Conservation (phyloP, 805 yeast species). For the Starmerella floris region DNA sequence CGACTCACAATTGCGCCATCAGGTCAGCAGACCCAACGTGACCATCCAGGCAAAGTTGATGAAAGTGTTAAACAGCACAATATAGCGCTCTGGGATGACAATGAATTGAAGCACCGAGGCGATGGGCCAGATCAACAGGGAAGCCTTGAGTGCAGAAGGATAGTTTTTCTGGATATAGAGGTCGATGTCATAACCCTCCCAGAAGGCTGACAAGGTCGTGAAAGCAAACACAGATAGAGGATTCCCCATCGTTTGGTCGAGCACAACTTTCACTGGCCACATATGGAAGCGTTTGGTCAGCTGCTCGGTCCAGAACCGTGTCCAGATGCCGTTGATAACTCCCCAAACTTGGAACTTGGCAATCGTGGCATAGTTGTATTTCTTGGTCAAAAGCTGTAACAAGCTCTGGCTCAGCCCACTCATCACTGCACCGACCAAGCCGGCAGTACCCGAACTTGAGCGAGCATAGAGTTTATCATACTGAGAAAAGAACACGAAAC, state of each 20-base stretch:
- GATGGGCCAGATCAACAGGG: conserved; percentile 22
- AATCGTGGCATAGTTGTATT: conserved; percentile 17
- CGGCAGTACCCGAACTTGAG: conserved; percentile 26
- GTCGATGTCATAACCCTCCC: conserved; percentile 29
- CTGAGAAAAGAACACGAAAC: conserved; percentile 18
- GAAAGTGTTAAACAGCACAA: conserved; percentile 19
- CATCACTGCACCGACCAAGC: conserved; percentile 23
- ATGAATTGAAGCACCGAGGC: conserved; percentile 20
- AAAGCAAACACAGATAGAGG: conserved; percentile 26
- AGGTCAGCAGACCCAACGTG: conserved; percentile 18
- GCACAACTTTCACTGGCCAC: conserved; percentile 20
- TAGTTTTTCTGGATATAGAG: conserved; percentile 23
- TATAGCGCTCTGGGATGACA: conserved; percentile 17
- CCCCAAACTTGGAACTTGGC: conserved; percentile 30
- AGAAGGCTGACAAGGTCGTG: conserved; percentile 26
- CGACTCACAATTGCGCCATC: no score
- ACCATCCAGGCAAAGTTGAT: conserved; percentile 25
- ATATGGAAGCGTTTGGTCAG: conserved; percentile 19
- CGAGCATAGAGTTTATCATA: conserved; percentile 20
- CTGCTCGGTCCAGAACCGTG: conserved; percentile 29
- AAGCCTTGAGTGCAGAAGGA: conserved; percentile 19
- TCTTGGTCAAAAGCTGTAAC: conserved; percentile 22
- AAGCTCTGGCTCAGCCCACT: conserved; percentile 28
- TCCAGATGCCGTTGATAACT: conserved; percentile 27
- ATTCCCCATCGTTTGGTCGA: conserved; percentile 28